Evolutionary conservation across 2,329 filamentous ascomycete species (phyloP), one percentile per base, ranked within the genome.

Genomic region (Fusarium pseudonygamai): DNA sequence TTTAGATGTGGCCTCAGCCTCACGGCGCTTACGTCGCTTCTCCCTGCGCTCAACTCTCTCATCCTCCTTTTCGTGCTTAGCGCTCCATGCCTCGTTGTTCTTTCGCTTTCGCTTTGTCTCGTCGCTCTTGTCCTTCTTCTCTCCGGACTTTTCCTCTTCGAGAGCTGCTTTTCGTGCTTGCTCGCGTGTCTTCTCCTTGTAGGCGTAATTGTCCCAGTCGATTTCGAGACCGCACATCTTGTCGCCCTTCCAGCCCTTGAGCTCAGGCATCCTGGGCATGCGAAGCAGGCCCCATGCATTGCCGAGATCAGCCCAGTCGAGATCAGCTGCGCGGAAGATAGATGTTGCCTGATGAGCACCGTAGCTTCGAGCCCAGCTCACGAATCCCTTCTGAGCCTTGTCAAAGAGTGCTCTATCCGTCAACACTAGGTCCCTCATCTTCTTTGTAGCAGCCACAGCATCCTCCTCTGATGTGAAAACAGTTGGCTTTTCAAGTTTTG

Each of bases 211-310:
- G 47, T 91, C 87, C 87, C 93, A 91, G 79, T 94, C 89, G 16
- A 94, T 84, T 4, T 87, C 87, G 5, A 92, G 81, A 5, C 90
- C 90, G 2, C 93, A 83, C 28, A 84, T 87, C 71, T 88, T 87
- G 79, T 94, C 92, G 9, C 92, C 92, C 18, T 90, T 87, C 85
- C 93, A 96, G 2, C 86, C 88, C 77, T 91, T 92, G 60, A 94
- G 84, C 81, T 99, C 96, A 0, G 96, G 96, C 96, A 99, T 99
- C 79, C 93, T 94, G 8, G 96, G 96, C 72, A 98, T 87, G 57
- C 91, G 91, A 5, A 98, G 86, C 2, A 99, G 86, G 4, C 94
- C 96, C 94, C 96, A 99, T 2, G 92, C 93, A 60, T 90, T 87
- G 2, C 91, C 96, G 2, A 96, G 86, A 60, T 95, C 92, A 10